Percentiles rank a stretch among this genome's conserved stretches.
Evolutionary conservation across 257 asterid species (phyloP).

Genomic region (Solanum piurae): DNA sequence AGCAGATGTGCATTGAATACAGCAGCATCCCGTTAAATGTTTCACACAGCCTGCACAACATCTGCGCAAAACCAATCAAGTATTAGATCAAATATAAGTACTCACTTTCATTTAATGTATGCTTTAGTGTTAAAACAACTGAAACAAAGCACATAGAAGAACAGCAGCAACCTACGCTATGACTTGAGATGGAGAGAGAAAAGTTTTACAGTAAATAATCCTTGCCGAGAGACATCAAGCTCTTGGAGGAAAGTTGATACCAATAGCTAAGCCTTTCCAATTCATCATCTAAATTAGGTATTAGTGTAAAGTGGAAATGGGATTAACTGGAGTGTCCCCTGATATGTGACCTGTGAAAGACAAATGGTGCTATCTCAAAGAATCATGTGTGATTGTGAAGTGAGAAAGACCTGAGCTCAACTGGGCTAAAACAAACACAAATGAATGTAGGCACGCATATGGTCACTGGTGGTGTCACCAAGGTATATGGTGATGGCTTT

Average conservation of each 20-base stretch:
- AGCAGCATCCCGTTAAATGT: slow-evolving; percentile 74
- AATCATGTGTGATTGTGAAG: not conserved
- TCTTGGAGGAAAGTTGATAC: not conserved
- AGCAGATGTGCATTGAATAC: slow-evolving; percentile 52
- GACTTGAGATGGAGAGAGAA: not conserved
- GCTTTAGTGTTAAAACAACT: not conserved
- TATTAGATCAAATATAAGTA: not conserved
- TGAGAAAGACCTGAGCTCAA: not conserved
- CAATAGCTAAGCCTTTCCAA: not conserved
- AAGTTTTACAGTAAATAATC: not conserved
- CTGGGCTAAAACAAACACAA: not conserved
- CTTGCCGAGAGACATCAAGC: not conserved
- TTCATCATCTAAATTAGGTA: not conserved
- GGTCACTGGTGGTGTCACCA: not conserved
- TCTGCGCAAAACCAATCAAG: slow-evolving; percentile 22
- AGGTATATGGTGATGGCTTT: not conserved
- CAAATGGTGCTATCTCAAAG: not conserved
- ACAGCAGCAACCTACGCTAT: not conserved
- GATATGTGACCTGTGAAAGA: not conserved
- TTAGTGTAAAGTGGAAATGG: not conserved
- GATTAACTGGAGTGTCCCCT: not conserved
- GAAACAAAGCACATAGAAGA: not conserved
- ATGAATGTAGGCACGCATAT: not conserved
- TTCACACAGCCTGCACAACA: slow-evolving; percentile 55
- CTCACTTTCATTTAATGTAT: not conserved